Percentiles rank a stretch among this genome's conserved stretches.
Conservation (phyloP, 768 basidiomycete species). For the Macrocybe gigantea region DNA sequence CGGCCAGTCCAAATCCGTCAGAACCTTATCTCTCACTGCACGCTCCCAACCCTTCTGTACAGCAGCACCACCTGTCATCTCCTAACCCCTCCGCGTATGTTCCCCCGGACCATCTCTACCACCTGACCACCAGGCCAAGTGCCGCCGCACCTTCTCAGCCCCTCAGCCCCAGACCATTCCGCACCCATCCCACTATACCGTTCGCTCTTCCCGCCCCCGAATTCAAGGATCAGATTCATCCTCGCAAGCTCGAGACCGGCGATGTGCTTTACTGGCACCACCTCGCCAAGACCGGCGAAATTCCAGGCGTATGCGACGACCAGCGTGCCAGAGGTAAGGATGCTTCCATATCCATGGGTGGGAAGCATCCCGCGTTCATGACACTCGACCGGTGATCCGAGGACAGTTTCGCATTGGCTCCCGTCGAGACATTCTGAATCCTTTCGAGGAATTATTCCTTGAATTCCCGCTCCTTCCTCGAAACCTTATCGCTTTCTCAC, state of each 20-base stretch:
- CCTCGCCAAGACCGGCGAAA: slow-evolving; percentile 64
- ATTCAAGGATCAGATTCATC: slow-evolving; percentile 27
- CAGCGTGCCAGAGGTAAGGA: slow-evolving; percentile 37
- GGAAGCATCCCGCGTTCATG: too few species aligned
- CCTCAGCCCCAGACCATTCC: slow-evolving; percentile 4
- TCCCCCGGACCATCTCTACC: slow-evolving; percentile 6
- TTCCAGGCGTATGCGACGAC: slow-evolving; percentile 63
- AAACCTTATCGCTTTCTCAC: too few species aligned
- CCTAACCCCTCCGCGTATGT: slow-evolving; percentile 12
- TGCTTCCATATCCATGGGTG: too few species aligned
- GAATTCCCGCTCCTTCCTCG: too few species aligned
- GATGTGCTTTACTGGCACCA: slow-evolving; percentile 76
- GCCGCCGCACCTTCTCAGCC: slow-evolving; percentile 9
- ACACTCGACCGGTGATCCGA: too few species aligned
- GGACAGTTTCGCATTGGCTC: too few species aligned
- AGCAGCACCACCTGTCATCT: slow-evolving; percentile 17
- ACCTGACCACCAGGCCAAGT: slow-evolving; percentile 10
- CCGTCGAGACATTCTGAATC: too few species aligned
- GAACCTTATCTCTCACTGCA: slow-evolving; percentile 5
- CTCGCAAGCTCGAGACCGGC: slow-evolving; percentile 44
- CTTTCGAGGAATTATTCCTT: too few species aligned
- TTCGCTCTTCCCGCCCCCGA: slow-evolving; percentile 22
- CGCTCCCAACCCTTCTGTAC: slow-evolving; percentile 5
- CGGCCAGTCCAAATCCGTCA: slow-evolving; percentile 4
- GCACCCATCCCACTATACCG: slow-evolving; percentile 16